Evolutionary conservation across 176 grass and related monocot genomes (phyloP), one percentile per base, ranked within the genome.

Genomic region (Dactylis glomerata): DNA sequence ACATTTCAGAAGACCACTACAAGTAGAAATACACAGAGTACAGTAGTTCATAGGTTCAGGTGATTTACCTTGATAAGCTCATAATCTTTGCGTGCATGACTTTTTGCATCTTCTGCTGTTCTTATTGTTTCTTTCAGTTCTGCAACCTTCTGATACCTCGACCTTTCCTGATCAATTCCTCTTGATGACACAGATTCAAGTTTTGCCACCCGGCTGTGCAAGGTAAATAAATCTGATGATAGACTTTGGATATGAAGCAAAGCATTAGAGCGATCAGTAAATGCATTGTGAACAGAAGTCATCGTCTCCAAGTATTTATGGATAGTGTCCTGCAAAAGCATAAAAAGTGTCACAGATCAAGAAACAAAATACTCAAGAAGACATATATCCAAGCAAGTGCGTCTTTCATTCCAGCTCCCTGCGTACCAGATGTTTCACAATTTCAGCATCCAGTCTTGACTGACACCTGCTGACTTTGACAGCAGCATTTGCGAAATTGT

Each of bases 11-110:
- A 85, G 37, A 4, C 13, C 31, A 67, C 23, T 78, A 76, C 13
- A 84, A 81, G 16, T 38, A 44, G 10, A 84, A 38, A 55, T 22
- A 19, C 19, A 33, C 81, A 38, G 12, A 40, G 22, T 44, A 32
- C 5, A 10, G 20, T 46, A 55, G 36, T 81, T 77, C 62, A 87
- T 11, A 54, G 46, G 24, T 76, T 59, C 47, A 59, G 34, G 66
- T 40, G 47, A 84, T 73, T 84, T 90, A 98, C 93, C 91, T 95
- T 98, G 82, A 98, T 95, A 77, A 75, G 76, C 10, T 95, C 96
- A 37, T 93, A 95, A 30, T 92, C 91, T 85, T 82, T 85, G 82
- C 84, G 65, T 56, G 93, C 93, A 69, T 81, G 77, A 49, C 68
- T 75, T 88, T 95, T 98, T 56, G 85, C 77, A 71, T 92, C 96